phyloP scores from a whole-genome alignment of 805 yeast genomes.

The Cyberlindnera euphorbiae region DNA sequence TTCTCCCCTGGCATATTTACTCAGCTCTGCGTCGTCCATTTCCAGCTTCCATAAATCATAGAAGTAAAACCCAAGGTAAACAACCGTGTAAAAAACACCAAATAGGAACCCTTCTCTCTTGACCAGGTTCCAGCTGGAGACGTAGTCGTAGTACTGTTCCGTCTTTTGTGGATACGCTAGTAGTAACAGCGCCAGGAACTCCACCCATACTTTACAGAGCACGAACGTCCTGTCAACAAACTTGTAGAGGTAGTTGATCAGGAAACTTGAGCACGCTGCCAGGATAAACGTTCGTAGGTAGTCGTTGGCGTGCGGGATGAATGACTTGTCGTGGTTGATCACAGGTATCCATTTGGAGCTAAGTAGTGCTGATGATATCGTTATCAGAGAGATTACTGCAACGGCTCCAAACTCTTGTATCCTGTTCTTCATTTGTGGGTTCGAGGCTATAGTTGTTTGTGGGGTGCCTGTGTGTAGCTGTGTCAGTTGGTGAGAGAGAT shows the following conservation, averaged over 20 bases:
- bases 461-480: too few species aligned
- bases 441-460: too few species aligned
- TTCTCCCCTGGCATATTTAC: conserved; percentile 6
- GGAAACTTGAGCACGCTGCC: conserved; percentile 31
- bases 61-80: conserved; percentile 29
- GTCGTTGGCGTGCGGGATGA: conserved; percentile 34
- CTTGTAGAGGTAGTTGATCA: conserved; percentile 23
- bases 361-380: background rate
- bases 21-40: conserved; percentile 8
- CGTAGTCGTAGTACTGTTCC: conserved; percentile 16
- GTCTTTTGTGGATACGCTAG: conserved; percentile 38
- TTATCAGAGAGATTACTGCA: background rate
- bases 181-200: conserved; percentile 31
- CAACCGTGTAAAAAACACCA: conserved; percentile 24
- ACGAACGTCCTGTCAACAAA: conserved; percentile 28
- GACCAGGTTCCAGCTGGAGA: conserved; percentile 35
- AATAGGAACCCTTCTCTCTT: conserved; percentile 36
- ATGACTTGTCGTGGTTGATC: conserved; percentile 17
- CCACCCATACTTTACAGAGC: conserved; percentile 32
- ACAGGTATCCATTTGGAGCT: conserved; percentile 8
- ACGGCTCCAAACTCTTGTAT: conserved; percentile 3
- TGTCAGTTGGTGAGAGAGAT: too few species aligned
- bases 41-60: conserved; percentile 28
- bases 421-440: too few species aligned
- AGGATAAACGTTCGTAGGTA: conserved; percentile 34